Evolutionary conservation across 2,329 filamentous ascomycete genomes (phyloP).

Genomic region (Ophiostoma quercus): DNA sequence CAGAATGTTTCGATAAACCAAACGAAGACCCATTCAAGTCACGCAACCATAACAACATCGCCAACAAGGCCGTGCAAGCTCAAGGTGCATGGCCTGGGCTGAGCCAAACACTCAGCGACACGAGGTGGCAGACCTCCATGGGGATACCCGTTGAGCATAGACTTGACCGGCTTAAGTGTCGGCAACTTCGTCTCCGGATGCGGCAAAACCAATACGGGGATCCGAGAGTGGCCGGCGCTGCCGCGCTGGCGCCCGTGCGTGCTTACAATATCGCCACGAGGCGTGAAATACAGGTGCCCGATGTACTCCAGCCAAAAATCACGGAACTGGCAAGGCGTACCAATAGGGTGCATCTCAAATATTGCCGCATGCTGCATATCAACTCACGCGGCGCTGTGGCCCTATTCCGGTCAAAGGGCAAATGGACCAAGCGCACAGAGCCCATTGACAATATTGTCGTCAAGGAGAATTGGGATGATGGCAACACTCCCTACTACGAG

Average conservation of each 20-base stretch:
- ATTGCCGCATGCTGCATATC: slow-evolving; percentile 1
- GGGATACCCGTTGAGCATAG: not conserved
- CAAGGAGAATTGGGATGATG: not conserved
- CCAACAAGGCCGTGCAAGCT: not conserved
- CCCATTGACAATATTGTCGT: not conserved
- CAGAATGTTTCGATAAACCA: not conserved
- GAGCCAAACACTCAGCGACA: not conserved
- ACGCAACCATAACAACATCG: not conserved
- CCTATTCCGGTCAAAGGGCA: not conserved
- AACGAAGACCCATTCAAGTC: not conserved
- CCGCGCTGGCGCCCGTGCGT: not conserved
- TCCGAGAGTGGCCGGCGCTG: not conserved
- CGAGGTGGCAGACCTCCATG: not conserved
- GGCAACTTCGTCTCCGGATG: not conserved
- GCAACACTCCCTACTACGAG: not conserved
- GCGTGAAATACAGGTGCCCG: not conserved
- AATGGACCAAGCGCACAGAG: not conserved
- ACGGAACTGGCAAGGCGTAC: not conserved
- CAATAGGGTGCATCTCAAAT: not conserved
- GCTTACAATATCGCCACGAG: not conserved
- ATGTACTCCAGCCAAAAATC: not conserved
- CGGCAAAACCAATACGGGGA: not conserved
- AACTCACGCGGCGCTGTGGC: not conserved
- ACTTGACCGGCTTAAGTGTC: not conserved
- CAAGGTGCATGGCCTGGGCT: not conserved